Conservation (phyloP, 2,329 filamentous ascomycete species). For the Fusarium devonianum region DNA sequence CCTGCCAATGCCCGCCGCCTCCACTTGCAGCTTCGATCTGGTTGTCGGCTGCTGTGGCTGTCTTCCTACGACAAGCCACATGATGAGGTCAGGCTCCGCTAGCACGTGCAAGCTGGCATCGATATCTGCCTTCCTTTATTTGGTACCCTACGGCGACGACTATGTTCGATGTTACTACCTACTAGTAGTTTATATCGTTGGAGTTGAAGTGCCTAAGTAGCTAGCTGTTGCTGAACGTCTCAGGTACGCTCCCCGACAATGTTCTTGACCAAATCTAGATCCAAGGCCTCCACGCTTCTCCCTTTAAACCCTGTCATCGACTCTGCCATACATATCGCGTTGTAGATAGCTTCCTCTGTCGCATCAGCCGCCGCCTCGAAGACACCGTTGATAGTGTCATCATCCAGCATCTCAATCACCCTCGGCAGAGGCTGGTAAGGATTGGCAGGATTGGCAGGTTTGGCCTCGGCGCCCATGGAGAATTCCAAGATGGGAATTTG, state of each 20-base stretch:
- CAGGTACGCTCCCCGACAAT: conserved; percentile 49
- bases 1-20: conserved; percentile 27
- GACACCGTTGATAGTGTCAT: conserved; percentile 65
- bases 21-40: conserved; percentile 26
- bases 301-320: conserved; percentile 63
- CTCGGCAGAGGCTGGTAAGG: conserved; percentile 46
- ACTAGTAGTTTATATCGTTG: too few relatives aligned
- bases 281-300: conserved; percentile 57
- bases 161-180: neutral
- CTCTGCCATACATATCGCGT: conserved; percentile 67
- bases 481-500: conserved; percentile 50
- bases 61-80: conserved; percentile 21
- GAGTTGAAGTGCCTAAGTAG: too few relatives aligned
- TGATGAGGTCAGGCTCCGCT: conserved; percentile 27
- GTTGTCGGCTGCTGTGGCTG: conserved; percentile 4
- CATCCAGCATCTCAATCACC: conserved; percentile 51
- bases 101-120: conserved; percentile 4
- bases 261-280: conserved; percentile 54
- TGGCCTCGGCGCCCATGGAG: conserved; percentile 40
- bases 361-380: conserved; percentile 69
- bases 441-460: too few relatives aligned
- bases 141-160: neutral
- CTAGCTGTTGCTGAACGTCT: too few relatives aligned
- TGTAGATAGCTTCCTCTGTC: conserved; percentile 71
- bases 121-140: neutral